A percentile compares a stretch with the other conserved stretches of the same genome.
Evolutionary conservation across 177 flowering plant species (phyloP).

Genomic region (Vitis hybrid): DNA sequence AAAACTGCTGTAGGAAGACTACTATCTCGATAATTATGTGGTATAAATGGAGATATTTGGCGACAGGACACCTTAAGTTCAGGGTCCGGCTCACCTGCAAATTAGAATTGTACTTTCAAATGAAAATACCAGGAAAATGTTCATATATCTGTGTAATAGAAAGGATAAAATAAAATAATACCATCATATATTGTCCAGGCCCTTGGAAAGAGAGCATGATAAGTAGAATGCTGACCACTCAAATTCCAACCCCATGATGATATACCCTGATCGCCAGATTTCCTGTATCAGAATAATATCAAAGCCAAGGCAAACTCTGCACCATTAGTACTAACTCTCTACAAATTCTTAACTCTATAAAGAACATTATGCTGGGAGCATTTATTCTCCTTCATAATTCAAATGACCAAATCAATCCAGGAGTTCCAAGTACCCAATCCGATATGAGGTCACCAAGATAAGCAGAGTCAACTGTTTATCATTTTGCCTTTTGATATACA

Average conservation of each 20-base stretch:
- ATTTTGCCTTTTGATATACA: too few species aligned
- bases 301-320: not conserved
- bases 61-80: slow-evolving; percentile 92
- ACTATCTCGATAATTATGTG: slow-evolving; percentile 91
- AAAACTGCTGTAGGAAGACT: slow-evolving; percentile 94
- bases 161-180: slow-evolving; percentile 15
- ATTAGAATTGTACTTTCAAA: slow-evolving; percentile 1
- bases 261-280: slow-evolving; percentile 69
- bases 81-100: slow-evolving; percentile 98
- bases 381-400: too few species aligned
- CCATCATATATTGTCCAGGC: slow-evolving; percentile 99
- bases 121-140: not conserved
- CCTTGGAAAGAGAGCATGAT: slow-evolving; percentile 96
- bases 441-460: too few species aligned
- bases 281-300: slow-evolving; percentile 40
- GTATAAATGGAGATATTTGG: slow-evolving; percentile 98
- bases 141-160: not conserved
- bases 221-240: slow-evolving; percentile 96
- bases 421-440: too few species aligned
- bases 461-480: too few species aligned
- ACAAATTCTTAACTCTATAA: too few species aligned
- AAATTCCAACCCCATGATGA: slow-evolving; percentile 99
- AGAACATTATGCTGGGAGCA: too few species aligned
- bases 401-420: too few species aligned
- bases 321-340: not conserved